Conservation (phyloP, 169 alveolate species). For the Cytauxzoon felis region DNA sequence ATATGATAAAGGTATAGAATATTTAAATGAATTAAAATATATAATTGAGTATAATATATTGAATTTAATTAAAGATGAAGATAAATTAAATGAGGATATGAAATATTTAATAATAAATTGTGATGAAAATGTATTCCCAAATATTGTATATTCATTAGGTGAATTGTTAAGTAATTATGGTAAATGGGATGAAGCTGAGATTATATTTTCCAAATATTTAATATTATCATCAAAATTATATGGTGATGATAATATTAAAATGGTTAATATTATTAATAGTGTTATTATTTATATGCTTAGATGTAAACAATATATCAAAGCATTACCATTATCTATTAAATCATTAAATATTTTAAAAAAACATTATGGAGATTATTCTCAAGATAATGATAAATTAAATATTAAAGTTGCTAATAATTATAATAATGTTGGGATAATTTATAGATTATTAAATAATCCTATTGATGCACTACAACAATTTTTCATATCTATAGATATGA, state of each 20-base stretch:
- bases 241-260: slow-evolving; percentile 38
- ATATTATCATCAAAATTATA: slow-evolving; percentile 16
- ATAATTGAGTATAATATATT: slow-evolving; percentile 76
- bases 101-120: slow-evolving; percentile 44
- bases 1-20: slow-evolving; percentile 66
- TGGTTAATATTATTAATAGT: slow-evolving; percentile 68
- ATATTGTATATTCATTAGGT: slow-evolving; percentile 43
- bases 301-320: slow-evolving; percentile 67
- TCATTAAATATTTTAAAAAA: slow-evolving; percentile 65
- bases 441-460: slow-evolving; percentile 73
- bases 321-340: slow-evolving; percentile 65
- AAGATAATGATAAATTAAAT: slow-evolving; percentile 65
- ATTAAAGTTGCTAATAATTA: slow-evolving; percentile 78
- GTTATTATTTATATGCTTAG: slow-evolving; percentile 67
- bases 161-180: slow-evolving; percentile 52
- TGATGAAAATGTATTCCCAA: slow-evolving; percentile 40
- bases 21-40: slow-evolving; percentile 71
- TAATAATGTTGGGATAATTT: slow-evolving; percentile 76
- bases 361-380: slow-evolving; percentile 69
- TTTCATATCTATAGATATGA: slow-evolving; percentile 79
- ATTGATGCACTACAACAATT: slow-evolving; percentile 74
- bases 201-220: slow-evolving; percentile 56
- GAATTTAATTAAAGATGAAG: slow-evolving; percentile 48
- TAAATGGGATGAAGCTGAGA: slow-evolving; percentile 45
- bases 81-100: neutral